phyloP scores from a whole-genome alignment of 495 filamentous ascomycete species.

The Lophium mytilinum region DNA sequence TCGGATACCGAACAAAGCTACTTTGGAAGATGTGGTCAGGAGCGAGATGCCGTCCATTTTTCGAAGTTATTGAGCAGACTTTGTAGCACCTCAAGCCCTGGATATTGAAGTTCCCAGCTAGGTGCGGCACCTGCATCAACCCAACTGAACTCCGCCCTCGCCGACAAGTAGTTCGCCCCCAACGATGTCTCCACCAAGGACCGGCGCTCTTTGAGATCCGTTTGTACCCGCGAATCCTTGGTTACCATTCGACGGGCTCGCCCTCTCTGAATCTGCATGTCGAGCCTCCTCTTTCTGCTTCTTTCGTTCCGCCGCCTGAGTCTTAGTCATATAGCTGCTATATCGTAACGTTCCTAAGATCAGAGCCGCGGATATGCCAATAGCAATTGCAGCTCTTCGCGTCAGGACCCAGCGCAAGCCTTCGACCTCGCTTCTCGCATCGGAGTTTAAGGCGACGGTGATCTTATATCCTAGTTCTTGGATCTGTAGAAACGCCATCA shows the following conservation, averaged over 20 bases:
- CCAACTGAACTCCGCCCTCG: conserved; percentile 21
- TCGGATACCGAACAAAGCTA: too few species aligned
- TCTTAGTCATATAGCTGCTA: conserved; percentile 15
- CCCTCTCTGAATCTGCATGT: too few species aligned
- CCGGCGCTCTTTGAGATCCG: background rate
- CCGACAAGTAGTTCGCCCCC: conserved; percentile 19
- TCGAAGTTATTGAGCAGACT: too few species aligned
- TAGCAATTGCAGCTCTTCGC: conserved; percentile 71
- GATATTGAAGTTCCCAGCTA: background rate
- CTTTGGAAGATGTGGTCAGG: too few species aligned
- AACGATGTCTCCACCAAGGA: conserved; percentile 1
- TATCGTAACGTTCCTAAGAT: conserved; percentile 20
- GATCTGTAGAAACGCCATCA: conserved; percentile 44
- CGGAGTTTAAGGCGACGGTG: conserved; percentile 73
- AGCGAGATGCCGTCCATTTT: too few species aligned
- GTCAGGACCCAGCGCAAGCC: conserved; percentile 86
- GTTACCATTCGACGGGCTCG: background rate
- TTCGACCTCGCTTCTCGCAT: conserved; percentile 84
- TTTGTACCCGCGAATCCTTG: background rate
- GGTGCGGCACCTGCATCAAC: background rate
- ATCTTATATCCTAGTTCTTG: conserved; percentile 94
- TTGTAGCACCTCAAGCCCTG: too few species aligned
- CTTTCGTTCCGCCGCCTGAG: conserved; percentile 20
- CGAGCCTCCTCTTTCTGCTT: conserved; percentile 1
- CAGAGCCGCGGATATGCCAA: conserved; percentile 39